These are phyloP conservation scores for Cladosporium sp. DNA, from an alignment of 2,329 filamentous ascomycete species.

Conservation along the genomic window DNA sequence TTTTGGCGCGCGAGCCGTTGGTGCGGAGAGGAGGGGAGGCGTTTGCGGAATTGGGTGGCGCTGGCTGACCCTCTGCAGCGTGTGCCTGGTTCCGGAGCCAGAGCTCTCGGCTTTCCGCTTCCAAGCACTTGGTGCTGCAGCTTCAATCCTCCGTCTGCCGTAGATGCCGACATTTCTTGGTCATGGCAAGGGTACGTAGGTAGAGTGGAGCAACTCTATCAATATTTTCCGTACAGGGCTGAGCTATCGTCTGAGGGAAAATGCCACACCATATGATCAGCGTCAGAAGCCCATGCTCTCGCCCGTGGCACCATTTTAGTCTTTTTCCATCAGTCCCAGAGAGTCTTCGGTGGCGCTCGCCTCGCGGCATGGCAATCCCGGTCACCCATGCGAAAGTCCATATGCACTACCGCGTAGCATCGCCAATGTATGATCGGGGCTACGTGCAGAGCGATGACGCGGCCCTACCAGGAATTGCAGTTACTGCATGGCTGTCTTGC, in stretches of 20 bases:
- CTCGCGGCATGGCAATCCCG: neutral
- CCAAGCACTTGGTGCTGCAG: neutral
- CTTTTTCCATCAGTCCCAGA: neutral
- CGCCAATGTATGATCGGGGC: neutral
- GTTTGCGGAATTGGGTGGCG: slow-evolving; percentile 9
- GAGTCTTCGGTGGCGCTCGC: neutral
- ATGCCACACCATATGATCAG: neutral
- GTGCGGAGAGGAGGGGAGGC: neutral
- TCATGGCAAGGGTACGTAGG: too few relatives aligned
- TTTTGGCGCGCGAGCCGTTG: neutral
- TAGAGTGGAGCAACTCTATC: too few relatives aligned
- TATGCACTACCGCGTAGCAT: neutral
- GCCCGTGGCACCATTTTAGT: neutral
- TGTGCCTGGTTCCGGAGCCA: neutral
- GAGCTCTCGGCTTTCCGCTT: neutral
- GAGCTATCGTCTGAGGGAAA: too few relatives aligned
- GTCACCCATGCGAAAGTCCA: neutral
- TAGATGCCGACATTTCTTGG: too few relatives aligned
- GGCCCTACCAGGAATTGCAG: neutral
- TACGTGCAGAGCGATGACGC: slow-evolving; percentile 6
- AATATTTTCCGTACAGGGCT: too few relatives aligned
- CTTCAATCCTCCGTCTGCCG: neutral
- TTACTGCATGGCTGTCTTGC: too few relatives aligned
- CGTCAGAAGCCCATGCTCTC: neutral
- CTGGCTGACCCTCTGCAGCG: slow-evolving; percentile 4